Evolutionary conservation across 768 basidiomycete genomes (phyloP).

Genomic region (Sarcodon aspratus): DNA sequence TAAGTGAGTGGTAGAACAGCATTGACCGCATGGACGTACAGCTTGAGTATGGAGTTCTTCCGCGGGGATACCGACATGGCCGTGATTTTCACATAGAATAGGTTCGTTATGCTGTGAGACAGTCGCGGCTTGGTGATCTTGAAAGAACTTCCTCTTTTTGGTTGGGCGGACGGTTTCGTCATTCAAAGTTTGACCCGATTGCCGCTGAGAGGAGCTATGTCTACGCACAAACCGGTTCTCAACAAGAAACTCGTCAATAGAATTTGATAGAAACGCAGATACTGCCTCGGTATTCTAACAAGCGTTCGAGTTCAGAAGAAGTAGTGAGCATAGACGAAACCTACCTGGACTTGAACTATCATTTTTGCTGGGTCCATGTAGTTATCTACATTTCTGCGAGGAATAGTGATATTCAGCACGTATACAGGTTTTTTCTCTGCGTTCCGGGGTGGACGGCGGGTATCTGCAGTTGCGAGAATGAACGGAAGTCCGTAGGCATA

Average conservation of each 20-base stretch:
- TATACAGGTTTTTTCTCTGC: slow-evolving; percentile 73
- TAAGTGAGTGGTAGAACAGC: neutral
- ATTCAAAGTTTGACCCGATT: neutral
- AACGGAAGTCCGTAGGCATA: slow-evolving; percentile 4
- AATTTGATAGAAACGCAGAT: slow-evolving; percentile 40
- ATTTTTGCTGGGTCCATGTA: slow-evolving; percentile 73
- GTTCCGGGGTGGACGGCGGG: slow-evolving; percentile 69
- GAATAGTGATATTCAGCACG: slow-evolving; percentile 64
- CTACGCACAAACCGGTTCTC: slow-evolving; percentile 42
- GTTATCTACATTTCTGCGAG: slow-evolving; percentile 60
- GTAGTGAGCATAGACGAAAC: slow-evolving; percentile 5
- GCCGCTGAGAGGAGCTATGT: neutral
- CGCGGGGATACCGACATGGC: neutral
- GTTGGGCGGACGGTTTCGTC: too few relatives aligned
- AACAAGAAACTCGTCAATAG: slow-evolving; percentile 50
- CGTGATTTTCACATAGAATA: neutral
- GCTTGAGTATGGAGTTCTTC: neutral
- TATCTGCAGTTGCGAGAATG: slow-evolving; percentile 24
- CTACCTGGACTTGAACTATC: slow-evolving; percentile 56
- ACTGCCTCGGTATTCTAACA: slow-evolving; percentile 50
- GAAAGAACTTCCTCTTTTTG: too few relatives aligned
- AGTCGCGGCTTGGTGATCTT: neutral
- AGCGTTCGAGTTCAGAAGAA: slow-evolving; percentile 6
- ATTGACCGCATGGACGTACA: neutral
- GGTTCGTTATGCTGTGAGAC: neutral